Conservation (phyloP, 192 early-diverging fungal species). For the Helicostylum pulchrum region DNA sequence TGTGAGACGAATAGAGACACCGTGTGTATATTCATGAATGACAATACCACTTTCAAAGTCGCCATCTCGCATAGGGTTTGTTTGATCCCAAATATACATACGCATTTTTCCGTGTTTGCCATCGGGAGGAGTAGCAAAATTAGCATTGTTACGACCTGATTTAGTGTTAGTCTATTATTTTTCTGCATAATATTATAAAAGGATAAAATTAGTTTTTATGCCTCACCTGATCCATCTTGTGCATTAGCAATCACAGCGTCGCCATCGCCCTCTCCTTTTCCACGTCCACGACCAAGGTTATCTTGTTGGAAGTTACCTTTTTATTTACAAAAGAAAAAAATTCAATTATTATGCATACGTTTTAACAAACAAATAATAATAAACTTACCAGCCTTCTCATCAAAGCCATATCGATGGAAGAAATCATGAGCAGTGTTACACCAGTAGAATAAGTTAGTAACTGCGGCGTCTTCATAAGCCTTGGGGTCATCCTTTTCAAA, state of each 20-base stretch:
- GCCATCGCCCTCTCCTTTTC: conserved; percentile 24
- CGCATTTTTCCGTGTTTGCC: conserved; percentile 88
- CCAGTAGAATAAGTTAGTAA: conserved; percentile 91
- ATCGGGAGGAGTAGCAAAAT: conserved; percentile 95
- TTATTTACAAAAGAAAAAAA: not conserved
- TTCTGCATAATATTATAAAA: not conserved
- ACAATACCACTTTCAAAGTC: conserved; percentile 91
- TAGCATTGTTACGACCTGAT: conserved; percentile 72
- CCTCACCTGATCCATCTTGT: conserved; percentile 84
- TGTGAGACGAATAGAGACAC: conserved; percentile 86
- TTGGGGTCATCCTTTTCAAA: conserved; percentile 56
- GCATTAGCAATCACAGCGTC: conserved; percentile 92
- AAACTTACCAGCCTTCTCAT: conserved; percentile 69
- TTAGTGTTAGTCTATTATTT: no score
- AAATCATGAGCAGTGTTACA: conserved; percentile 91
- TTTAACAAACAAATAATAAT: not conserved
- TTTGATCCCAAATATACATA: conserved; percentile 91
- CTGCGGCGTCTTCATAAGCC: conserved; percentile 72
- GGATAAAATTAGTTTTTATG: not conserved
- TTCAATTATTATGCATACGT: not conserved
- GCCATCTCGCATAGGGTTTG: conserved; percentile 72
- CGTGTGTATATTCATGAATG: conserved; percentile 93
- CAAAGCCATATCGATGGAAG: conserved; percentile 86
- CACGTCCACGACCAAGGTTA: conserved; percentile 70
- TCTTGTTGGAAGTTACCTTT: conserved; percentile 83